phyloP scores from a whole-genome alignment of 2,329 filamentous ascomycete genomes.

The Incumbomyces lentus region DNA sequence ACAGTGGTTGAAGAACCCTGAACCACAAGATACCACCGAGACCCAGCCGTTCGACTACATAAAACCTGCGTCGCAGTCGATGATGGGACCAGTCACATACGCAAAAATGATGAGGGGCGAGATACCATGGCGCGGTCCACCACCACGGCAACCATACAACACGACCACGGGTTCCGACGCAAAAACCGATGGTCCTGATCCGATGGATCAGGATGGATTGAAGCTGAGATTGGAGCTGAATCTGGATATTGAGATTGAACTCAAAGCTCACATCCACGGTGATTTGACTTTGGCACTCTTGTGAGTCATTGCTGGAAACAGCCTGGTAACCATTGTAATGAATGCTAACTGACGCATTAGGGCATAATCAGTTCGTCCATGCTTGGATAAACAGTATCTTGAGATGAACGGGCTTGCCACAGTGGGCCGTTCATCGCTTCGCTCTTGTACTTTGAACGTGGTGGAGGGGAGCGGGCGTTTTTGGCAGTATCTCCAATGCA shows the following conservation, averaged over 20 bases:
- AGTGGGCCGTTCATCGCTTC: not conserved
- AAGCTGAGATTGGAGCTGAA: conserved; percentile 66
- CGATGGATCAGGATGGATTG: conserved; percentile 39
- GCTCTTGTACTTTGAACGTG: too few species aligned
- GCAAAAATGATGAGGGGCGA: conserved; percentile 45
- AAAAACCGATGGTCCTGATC: conserved; percentile 34
- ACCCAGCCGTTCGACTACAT: conserved; percentile 47
- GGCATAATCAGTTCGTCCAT: conserved; percentile 1
- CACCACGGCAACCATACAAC: conserved; percentile 38
- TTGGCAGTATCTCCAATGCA: too few species aligned
- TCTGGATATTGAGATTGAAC: conserved; percentile 71
- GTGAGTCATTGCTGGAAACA: conserved; percentile 42
- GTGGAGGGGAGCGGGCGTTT: too few species aligned
- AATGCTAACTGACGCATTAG: conserved; percentile 3
- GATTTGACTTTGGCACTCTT: conserved; percentile 69
- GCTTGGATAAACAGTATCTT: not conserved
- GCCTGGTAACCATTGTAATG: not conserved
- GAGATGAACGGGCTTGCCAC: not conserved
- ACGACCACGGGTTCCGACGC: conserved; percentile 32
- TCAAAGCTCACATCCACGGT: conserved; percentile 77
- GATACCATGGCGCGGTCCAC: conserved; percentile 43
- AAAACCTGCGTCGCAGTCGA: conserved; percentile 44
- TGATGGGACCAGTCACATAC: conserved; percentile 47
- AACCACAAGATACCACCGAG: conserved; percentile 36
- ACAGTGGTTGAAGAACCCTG: conserved; percentile 18